Percentiles rank a stretch among this genome's conserved stretches.
These are phyloP conservation scores for Thermothelomyces thermophilus DNA, from an alignment of 2,329 filamentous ascomycete species.

Conservation along the genomic window DNA sequence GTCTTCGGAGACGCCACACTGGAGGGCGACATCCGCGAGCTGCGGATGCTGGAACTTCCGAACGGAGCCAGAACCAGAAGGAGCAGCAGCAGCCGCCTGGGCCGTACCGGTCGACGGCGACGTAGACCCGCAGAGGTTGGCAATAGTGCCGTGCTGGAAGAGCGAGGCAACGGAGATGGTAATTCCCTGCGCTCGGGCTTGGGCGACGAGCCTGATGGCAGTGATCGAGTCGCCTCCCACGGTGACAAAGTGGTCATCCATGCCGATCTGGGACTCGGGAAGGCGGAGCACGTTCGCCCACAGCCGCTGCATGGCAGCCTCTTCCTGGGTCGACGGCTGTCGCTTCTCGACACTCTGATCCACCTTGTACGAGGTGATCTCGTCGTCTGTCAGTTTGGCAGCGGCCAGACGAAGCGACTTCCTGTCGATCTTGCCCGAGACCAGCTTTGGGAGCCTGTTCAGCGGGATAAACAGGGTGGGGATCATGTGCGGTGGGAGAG, in stretches of 20 bases:
- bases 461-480: slow-evolving; percentile 42
- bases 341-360: slow-evolving; percentile 4
- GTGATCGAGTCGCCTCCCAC: slow-evolving; percentile 43
- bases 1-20: slow-evolving; percentile 31
- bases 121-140: not conserved
- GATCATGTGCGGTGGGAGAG: slow-evolving; percentile 41
- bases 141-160: slow-evolving; percentile 28
- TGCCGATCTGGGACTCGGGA: slow-evolving; percentile 32
- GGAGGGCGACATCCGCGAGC: slow-evolving; percentile 5
- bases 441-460: slow-evolving; percentile 37
- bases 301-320: slow-evolving; percentile 6
- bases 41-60: slow-evolving; percentile 22
- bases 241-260: slow-evolving; percentile 42
- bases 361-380: slow-evolving; percentile 25
- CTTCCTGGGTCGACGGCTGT: slow-evolving; percentile 15
- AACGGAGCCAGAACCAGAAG: slow-evolving; percentile 25
- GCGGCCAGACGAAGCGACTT: slow-evolving; percentile 43
- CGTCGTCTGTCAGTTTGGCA: slow-evolving; percentile 35
- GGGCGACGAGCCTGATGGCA: slow-evolving; percentile 43
- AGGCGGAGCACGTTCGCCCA: slow-evolving; percentile 20
- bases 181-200: slow-evolving; percentile 27
- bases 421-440: slow-evolving; percentile 44
- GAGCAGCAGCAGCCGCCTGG: slow-evolving; percentile 21
- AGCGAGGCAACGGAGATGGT: slow-evolving; percentile 31
- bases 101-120: not conserved